Evolutionary conservation across 371 early-diverging fungal species (phyloP), one percentile per base, ranked within the genome.

Genomic region (Syncephalastrum monosporum): DNA sequence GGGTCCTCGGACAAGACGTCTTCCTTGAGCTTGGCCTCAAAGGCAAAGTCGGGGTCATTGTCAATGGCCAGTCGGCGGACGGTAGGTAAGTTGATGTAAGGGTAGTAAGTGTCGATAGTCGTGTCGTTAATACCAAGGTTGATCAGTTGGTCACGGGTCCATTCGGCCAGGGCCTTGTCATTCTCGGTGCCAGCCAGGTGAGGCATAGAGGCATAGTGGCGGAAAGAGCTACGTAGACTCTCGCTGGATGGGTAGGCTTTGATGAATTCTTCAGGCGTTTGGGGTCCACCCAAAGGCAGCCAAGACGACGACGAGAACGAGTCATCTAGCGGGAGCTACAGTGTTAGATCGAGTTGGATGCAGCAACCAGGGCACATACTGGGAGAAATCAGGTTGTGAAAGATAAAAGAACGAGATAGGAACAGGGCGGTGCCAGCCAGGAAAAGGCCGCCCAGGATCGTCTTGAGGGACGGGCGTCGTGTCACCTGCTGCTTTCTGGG

Each of bases 51-150:
- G 5, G 72, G 72, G n/a, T 71, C 73, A 50, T 72, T 64, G n/a
- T 82, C 67, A 42, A 87, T 70, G 7, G 81, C 73, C 19, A 88
- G 69, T 10, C 72, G 69, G 42, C 82, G 83, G 8, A 64, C 59
- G 13, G 60, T 64, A 25, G 86, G 87, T 21, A 72, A 68, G 59
- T 83, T 85, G 14, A 88, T 54, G 61, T 69, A 69, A n/a, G 87
- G 85, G 43, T 75, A 77, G 57, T 88, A 88, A 21, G 79, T 73
- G 24, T 74, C 82, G 43, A 83, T 79, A 47, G 74, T 59, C 17
- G 79, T 64, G 43, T 81, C 77, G 5, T 60, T 42, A 23, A 88
- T 60, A 16, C 87, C 87, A 55, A 74, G 82, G 21, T 64, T 60
- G 8, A 53, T 45, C 27, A 75, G 79, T 48, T 79, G 66, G 46